Base-by-base conservation (phyloP, 148 eudicot genomes). In the Hydrangea macrophylla region DNA sequence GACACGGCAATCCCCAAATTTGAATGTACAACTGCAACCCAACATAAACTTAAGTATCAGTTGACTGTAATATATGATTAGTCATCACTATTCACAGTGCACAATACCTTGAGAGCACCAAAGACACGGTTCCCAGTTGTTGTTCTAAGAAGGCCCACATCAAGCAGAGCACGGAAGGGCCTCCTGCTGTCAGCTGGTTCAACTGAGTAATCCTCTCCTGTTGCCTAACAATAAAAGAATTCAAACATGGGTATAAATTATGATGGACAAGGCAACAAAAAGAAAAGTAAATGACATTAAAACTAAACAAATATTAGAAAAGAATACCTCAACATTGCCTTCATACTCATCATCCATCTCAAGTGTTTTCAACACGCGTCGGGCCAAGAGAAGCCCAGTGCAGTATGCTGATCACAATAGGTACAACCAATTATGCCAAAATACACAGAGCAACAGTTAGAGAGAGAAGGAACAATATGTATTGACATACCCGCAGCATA, bases 61-160 rank as follows among this genome's bases (percentile, higher is more conserved):
- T 33, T 9, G 24, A 2, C 13, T 25, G n/a, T 22, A 24, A 65
- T 12, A 33, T 20, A 5, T 31, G 33, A 58, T 4, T 32, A 30
- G 24, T 54, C 22, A n/a, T 42, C 15, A 48, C 53, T 11, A 22
- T n/a, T n/a, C 6, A 48, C 53, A 7, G 5, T 35, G 0, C 12
- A 44, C 2, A 61, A 37, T 71, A 90, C 97, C 97, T 90, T 90
- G 1, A 90, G 76, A 65, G 97, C 97, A 70, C 97, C 97, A 83
- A 90, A 90, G 10, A 88, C 88, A 63, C 94, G 84, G 72, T 90
- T 90, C 13, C 97, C 97, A 0, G 97, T 90, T 4, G 97, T 90
- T 5, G 97, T 90, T 71, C 80, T 80, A 7, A 90, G 15, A 58
- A 90, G 97, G 1, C 97, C 97, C 63, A 90, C 91, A 86, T 90